phyloP scores from a whole-genome alignment of 495 filamentous ascomycete genomes.

The Cercophora samala region DNA sequence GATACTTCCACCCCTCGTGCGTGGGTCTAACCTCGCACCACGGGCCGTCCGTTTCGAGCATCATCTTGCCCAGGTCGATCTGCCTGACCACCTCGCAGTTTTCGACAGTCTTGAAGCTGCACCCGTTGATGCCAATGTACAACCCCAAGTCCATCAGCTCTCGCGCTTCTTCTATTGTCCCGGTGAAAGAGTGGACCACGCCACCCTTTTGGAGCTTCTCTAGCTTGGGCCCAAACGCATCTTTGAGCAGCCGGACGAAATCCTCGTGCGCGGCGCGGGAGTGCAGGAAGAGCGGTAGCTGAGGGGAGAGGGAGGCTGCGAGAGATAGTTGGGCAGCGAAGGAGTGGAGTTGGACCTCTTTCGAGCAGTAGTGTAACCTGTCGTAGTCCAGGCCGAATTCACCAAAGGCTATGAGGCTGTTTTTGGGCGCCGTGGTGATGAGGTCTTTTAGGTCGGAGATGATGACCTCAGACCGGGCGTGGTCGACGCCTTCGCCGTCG shows the following conservation, averaged over 20 bases:
- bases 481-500: conserved; percentile 42
- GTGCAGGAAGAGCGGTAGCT: conserved; percentile 85
- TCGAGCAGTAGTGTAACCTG: conserved; percentile 71
- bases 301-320: conserved; percentile 61
- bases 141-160: conserved; percentile 71
- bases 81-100: conserved; percentile 77
- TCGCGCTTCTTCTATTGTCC: conserved; percentile 76
- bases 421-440: conserved; percentile 23
- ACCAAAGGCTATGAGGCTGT: conserved; percentile 72
- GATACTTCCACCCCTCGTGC: conserved; percentile 59
- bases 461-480: conserved; percentile 38
- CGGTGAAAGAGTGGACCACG: conserved; percentile 89
- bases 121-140: conserved; percentile 86
- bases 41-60: conserved; percentile 92
- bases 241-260: conserved; percentile 63
- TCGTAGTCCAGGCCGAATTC: conserved; percentile 98
- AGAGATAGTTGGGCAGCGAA: conserved; percentile 78
- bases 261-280: conserved; percentile 79
- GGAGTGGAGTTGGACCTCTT: conserved; percentile 75
- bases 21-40: conserved; percentile 73
- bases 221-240: conserved; percentile 42
- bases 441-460: conserved; percentile 61
- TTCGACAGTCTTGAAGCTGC: conserved; percentile 86
- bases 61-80: conserved; percentile 68
- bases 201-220: conserved; percentile 65